Conservation (phyloP, 257 asterid genomes). For the Capsicum chinense region DNA sequence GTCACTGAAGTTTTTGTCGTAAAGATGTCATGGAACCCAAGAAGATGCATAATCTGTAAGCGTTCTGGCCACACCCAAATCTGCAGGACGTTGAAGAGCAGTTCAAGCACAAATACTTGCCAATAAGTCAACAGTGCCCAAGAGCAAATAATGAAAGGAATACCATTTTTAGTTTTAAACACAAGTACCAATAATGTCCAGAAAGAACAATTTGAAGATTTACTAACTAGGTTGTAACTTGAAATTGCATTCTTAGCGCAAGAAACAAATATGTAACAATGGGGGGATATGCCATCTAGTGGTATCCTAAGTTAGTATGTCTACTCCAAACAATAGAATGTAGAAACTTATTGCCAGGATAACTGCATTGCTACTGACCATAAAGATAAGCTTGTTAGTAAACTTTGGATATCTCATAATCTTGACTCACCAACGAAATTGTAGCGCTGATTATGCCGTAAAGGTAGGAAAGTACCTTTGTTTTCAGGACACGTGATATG, state of each 20-base stretch:
- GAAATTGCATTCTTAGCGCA: not conserved
- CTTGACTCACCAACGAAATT: not conserved
- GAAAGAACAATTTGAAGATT: not conserved
- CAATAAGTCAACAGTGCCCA: not conserved
- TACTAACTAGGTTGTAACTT: not conserved
- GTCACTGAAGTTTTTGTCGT: slow-evolving; percentile 82
- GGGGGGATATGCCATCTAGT: not conserved
- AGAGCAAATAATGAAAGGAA: not conserved
- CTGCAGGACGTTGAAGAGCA: slow-evolving; percentile 47
- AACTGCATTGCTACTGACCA: not conserved
- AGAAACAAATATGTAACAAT: not conserved
- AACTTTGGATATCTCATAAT: not conserved
- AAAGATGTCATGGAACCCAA: slow-evolving; percentile 64
- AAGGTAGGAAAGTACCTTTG: slow-evolving; percentile 55
- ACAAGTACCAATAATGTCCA: not conserved
- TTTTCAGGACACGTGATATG: slow-evolving; percentile 60
- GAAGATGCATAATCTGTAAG: slow-evolving; percentile 80
- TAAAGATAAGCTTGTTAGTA: not conserved
- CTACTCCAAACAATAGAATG: slow-evolving; percentile 14
- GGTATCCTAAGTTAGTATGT: not conserved
- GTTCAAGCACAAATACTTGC: slow-evolving; percentile 10
- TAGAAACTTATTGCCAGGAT: not conserved
- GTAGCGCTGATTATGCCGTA: not conserved
- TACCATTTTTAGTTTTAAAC: not conserved
- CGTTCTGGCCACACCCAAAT: slow-evolving; percentile 99